phyloP scores from a whole-genome alignment of 2,329 filamentous ascomycete species.

The Xylaria sp. region DNA sequence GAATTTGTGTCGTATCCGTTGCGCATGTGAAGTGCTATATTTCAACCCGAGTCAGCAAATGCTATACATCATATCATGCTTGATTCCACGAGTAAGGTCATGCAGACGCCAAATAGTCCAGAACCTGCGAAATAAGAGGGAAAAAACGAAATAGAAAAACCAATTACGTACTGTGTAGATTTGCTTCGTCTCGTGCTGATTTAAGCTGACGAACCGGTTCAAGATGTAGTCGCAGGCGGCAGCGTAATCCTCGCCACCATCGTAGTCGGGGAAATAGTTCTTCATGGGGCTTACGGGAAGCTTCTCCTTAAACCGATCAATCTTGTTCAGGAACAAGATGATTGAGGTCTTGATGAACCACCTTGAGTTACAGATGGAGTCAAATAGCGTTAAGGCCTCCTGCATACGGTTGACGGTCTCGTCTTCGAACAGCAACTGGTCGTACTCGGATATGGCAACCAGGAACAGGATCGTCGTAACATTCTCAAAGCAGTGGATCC shows the following conservation, averaged over 20 bases:
- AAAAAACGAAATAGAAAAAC: neutral
- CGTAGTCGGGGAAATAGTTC: conserved; percentile 86
- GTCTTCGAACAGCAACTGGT: conserved; percentile 92
- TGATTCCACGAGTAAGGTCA: neutral
- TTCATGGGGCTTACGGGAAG: conserved; percentile 76
- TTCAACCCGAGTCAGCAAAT: conserved; percentile 4
- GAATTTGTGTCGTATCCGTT: conserved; percentile 96
- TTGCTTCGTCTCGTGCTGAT: conserved; percentile 99
- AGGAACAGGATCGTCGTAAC: conserved; percentile 95
- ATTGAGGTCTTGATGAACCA: conserved; percentile 91
- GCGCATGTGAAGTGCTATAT: conserved; percentile 84
- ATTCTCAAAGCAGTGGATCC: conserved; percentile 99
- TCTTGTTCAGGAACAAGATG: conserved; percentile 84
- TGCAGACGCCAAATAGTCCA: neutral
- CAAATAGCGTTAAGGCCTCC: conserved; percentile 78
- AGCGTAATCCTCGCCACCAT: conserved; percentile 92
- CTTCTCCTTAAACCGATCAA: conserved; percentile 85
- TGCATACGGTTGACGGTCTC: conserved; percentile 96
- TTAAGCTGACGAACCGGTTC: conserved; percentile 95
- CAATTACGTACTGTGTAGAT: conserved; percentile 64
- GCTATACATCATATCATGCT: neutral
- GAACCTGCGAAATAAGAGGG: neutral
- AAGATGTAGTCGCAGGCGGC: conserved; percentile 98
- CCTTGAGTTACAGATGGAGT: conserved; percentile 80
- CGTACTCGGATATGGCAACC: conserved; percentile 95